Conservation (phyloP, 1,139 yeast species). For the Arxiozyma slooffiae region DNA sequence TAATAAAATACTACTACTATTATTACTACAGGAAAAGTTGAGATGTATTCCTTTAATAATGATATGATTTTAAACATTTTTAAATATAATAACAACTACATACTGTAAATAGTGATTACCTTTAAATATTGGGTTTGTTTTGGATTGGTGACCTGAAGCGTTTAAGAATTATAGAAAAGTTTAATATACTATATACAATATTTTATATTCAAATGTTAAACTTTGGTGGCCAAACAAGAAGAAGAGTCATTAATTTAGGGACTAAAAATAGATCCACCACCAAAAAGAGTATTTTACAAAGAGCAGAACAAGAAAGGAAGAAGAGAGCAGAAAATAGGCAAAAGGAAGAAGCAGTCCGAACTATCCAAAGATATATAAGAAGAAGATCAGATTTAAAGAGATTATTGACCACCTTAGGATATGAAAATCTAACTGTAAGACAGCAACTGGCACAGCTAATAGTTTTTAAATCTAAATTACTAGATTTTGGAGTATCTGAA, state of each 20-base stretch:
- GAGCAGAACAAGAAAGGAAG: constrained; percentile 56
- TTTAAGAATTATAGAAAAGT: no score
- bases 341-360: constrained; percentile 38
- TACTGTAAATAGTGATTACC: background rate
- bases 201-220: constrained; percentile 33
- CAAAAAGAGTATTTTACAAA: constrained; percentile 40
- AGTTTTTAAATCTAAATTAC: constrained; percentile 1
- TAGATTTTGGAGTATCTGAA: background rate
- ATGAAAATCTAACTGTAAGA: background rate
- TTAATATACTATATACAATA: no score
- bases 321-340: constrained; percentile 51
- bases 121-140: no score
- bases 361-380: constrained; percentile 42
- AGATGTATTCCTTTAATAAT: background rate
- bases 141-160: background rate
- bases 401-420: constrained; percentile 6
- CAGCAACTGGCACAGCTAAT: background rate
- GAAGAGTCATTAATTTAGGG: constrained; percentile 68
- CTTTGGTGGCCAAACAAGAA: constrained; percentile 55
- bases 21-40: no score
- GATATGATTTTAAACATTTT: no score
- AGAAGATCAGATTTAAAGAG: constrained; percentile 31
- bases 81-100: no score
- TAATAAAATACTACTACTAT: background rate
- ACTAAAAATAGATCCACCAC: constrained; percentile 31